phyloP scores from a whole-genome alignment of 2,329 filamentous ascomycete genomes.

The Phialophora chinensis region DNA sequence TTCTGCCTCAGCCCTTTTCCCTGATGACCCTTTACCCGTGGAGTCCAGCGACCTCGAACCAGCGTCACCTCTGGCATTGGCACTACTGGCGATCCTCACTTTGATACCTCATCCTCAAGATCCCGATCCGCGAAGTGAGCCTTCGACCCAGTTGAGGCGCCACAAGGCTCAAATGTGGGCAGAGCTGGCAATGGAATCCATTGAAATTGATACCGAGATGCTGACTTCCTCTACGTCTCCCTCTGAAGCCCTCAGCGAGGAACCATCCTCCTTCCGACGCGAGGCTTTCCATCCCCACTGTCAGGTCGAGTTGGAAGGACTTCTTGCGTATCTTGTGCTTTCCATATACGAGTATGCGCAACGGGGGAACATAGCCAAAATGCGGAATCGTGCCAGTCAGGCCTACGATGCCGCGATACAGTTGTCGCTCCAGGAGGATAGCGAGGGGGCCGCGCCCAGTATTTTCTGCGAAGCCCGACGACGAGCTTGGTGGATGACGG shows the following conservation, averaged over 20 bases:
- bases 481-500: constrained; percentile 28
- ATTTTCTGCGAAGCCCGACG: constrained; percentile 18
- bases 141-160: constrained; percentile 13
- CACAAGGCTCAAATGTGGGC: constrained; percentile 19
- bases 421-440: constrained; percentile 18
- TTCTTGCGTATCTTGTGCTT: constrained; percentile 17
- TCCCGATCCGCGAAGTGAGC: constrained; percentile 5
- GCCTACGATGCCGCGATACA: constrained; percentile 25
- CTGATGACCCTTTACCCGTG: constrained; percentile 9
- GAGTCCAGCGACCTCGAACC: constrained; percentile 22
- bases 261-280: constrained; percentile 8
- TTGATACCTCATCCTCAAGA: constrained; percentile 25
- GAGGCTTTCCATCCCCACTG: constrained; percentile 18
- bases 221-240: constrained; percentile 17
- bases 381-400: constrained; percentile 26
- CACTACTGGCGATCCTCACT: constrained; percentile 21
- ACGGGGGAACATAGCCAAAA: constrained; percentile 25
- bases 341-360: constrained; percentile 26
- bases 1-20: constrained; percentile 4
- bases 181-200: constrained; percentile 20
- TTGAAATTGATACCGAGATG: constrained; percentile 24
- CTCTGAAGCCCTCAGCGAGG: constrained; percentile 14
- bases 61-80: constrained; percentile 19
- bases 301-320: constrained; percentile 17
- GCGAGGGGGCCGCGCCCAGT: constrained; percentile 8